Evolutionary conservation across 306 rosid species (phyloP), one percentile per base, ranked within the genome.

Genomic region (Astragalus glycyphyllos): DNA sequence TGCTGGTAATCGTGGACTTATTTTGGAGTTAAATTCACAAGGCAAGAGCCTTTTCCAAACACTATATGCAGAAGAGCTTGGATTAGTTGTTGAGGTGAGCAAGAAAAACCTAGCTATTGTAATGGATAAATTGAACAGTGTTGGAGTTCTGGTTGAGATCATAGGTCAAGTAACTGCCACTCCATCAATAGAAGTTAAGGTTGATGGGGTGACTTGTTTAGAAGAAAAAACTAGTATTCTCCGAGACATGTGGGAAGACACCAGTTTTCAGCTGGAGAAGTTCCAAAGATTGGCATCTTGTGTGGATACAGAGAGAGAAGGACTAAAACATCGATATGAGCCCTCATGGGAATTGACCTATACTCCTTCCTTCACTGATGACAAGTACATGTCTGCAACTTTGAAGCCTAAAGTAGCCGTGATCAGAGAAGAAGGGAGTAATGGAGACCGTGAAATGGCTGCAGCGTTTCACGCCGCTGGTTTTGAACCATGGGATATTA

Each of bases 401-500:
- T 31, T 42, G 14, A 92, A 89, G 79, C 98, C 96, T 11, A 88
- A 85, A 67, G 92, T 92, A 73, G 98, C 96, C 5, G 87, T 92
- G 82, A 86, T 90, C 56, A 86, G 96, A 77, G 98, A 92, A 85
- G 96, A 92, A 86, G 98, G 97, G 26, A 90, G 96, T 90, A 92
- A 92, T 17, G 98, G 98, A 51, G 97, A 92, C 56, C 75, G 93
- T 67, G 97, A 92, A 84, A 92, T 92, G 98, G 82, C 98, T 66
- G 97, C 92, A n/a, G 96, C 96, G 1, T 88, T 92, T 83, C 73
- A 85, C 58, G 86, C 91, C 5, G 80, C 96, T 41, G 92, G 97
- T 71, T 92, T 90, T 63, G 93, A 88, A 35, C 92, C 98, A 8
- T 90, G 98, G 97, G 97, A 92, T 81, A 65, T 92, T 71, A 73